Base-by-base conservation (phyloP, 2,329 filamentous ascomycete genomes). In the Phialophora tarda region DNA sequence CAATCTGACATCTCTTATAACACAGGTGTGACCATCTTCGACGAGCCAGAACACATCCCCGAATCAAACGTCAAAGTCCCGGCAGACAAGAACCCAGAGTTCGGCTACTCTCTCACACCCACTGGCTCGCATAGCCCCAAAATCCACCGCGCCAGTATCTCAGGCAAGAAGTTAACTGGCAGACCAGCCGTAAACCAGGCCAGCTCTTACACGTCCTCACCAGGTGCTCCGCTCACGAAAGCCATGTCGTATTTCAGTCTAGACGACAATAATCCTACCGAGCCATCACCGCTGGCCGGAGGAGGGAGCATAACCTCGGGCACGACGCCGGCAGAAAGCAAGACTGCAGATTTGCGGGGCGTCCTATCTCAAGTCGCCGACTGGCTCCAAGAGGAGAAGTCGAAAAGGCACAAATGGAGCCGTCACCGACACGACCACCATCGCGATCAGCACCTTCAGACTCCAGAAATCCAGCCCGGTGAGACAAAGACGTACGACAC, bases 321-420 rank as follows among this genome's bases (percentile, higher is more conserved):
- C 48, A 62, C 57, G 17, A 61, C 68, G 53, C 63, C 69, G 59
- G 41, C 56, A 41, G 64, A 70, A 51, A 48, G 63, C 65, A 69
- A 71, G 38, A 64, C 69, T 51, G 63, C 67, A 1, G 69, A 72
- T 50, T 55, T 69, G 24, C 66, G 67, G 10, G 72, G 69, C 53
- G 74, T 96, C 7, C 79, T 95, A 30, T 84, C 88, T 23, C 91
- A 96, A 75, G 88, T 97, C 14, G 84, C 86, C 28, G 88, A 91
- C 71, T 98, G 94, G 94, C 81, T 97, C 47, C 88, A 93, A 72
- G 86, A 89, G 58, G 93, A 97, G 78, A 90, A 89, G 74, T 79
- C 83, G 34, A 91, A 90, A 77, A 87, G 88, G 72, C 84, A 85
- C 47, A 78, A 82, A 10, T 83, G 83, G 87, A 84, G 74, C 77